phyloP scores from a whole-genome alignment of 371 early-diverging fungal species.

The Chytridium lagenaria region DNA sequence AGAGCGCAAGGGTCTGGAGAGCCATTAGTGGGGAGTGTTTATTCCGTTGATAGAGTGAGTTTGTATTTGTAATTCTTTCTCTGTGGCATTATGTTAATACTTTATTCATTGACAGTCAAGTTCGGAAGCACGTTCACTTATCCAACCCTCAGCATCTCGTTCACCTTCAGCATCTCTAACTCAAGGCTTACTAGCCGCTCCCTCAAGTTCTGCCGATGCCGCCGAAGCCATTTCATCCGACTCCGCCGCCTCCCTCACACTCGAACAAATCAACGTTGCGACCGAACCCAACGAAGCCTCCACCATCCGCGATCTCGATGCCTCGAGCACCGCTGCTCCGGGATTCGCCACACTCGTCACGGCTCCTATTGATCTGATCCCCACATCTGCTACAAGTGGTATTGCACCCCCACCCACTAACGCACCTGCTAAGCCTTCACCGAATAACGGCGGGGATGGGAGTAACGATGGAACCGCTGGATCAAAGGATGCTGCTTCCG shows the following conservation, averaged over 20 bases:
- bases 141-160: background rate
- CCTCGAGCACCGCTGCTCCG: constrained; percentile 13
- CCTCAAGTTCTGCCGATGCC: background rate
- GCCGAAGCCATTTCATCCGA: background rate
- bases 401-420: background rate
- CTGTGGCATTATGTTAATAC: too few species aligned
- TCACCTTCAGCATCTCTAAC: background rate
- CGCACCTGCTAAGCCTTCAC: background rate
- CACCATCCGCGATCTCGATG: constrained; percentile 22
- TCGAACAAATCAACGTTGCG: constrained; percentile 13
- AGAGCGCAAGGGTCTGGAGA: background rate
- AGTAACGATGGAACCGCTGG: background rate
- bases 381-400: background rate
- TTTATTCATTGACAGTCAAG: too few species aligned
- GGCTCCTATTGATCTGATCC: background rate
- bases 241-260: background rate
- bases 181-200: background rate
- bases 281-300: constrained; percentile 23
- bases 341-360: background rate
- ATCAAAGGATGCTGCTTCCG: background rate
- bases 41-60: background rate
- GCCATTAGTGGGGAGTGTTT: background rate
- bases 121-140: background rate
- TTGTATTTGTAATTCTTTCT: background rate
- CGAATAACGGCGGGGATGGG: background rate